Percentiles rank a stretch among this genome's conserved stretches.
These are phyloP conservation scores for Lentinula guzmanii DNA, from an alignment of 768 basidiomycete species.

Conservation along the genomic window DNA sequence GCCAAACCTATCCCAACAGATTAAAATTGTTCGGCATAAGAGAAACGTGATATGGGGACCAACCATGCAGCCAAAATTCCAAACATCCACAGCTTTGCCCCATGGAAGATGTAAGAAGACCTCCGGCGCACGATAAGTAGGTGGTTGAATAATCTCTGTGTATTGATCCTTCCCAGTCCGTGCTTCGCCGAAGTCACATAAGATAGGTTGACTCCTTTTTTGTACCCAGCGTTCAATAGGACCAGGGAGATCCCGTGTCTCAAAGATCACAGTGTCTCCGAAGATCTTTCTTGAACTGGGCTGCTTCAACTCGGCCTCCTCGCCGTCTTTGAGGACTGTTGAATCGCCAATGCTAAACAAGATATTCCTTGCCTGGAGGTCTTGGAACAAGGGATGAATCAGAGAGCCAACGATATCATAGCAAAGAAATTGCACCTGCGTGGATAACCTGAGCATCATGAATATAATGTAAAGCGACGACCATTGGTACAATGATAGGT, in stretches of 20 bases:
- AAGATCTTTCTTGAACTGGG: not conserved
- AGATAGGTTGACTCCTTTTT: conserved; percentile 9
- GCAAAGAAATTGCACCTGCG: no score
- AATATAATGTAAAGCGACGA: no score
- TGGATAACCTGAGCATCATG: no score
- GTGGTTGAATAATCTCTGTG: conserved; percentile 16
- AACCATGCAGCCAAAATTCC: conserved; percentile 24
- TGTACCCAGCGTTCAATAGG: not conserved
- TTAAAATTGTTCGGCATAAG: not conserved
- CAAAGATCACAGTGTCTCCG: not conserved
- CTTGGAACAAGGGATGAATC: no score
- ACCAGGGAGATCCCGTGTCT: not conserved
- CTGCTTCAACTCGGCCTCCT: not conserved
- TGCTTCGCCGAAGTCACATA: conserved; percentile 19
- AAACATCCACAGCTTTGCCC: conserved; percentile 22
- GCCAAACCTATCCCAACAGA: not conserved
- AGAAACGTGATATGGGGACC: conserved; percentile 1
- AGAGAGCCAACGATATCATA: no score
- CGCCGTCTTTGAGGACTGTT: not conserved
- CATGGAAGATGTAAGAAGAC: conserved; percentile 21
- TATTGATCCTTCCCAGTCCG: conserved; percentile 6
- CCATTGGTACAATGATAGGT: not conserved
- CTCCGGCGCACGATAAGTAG: conserved; percentile 21
- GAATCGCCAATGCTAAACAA: not conserved
- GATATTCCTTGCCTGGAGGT: not conserved